Base-by-base conservation (phyloP, 176 grass and related monocot genomes). In the Cenchrus purpureus region DNA sequence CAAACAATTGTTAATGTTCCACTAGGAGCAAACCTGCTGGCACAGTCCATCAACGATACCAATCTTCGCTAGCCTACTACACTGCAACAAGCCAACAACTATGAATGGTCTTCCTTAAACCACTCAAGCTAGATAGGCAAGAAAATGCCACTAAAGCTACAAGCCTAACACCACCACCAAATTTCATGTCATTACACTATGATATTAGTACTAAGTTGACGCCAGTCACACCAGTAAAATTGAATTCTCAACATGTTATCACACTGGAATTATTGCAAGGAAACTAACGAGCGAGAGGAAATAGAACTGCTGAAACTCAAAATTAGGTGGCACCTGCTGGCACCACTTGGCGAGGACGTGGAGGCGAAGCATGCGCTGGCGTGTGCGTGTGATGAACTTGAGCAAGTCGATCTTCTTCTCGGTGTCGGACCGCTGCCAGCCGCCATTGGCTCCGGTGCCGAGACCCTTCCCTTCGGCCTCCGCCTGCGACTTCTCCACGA, bases 401-500 rank as follows among this genome's bases (percentile, higher is more conserved):
- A 99, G 97, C 53, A 99, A 87, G 80, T 99, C 97, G 1, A 96
- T 96, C 91, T 99, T 99, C 88, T 99, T 99, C 94, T 99, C 94
- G 12, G 93, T 66, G 81, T 99, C 97, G 4, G 97, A 99, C 10
- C 91, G 80, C 87, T 89, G 88, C 58, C 88, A 89, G 6, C 77
- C 83, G 13, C 77, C 82, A 68, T 79, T 51, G 34, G 76, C 81
- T 65, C 76, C 66, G 1, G 53, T 75, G 10, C 75, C 14, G 0
- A 57, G 13, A 22, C 64, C 76, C 54, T 91, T 91, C 63, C 89
- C 84, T 28, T 95, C 93, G 6, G 83, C 79, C 90, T 89, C 93
- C 34, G 60, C 79, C 88, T 87, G 90, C 46, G 88, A 92, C 82
- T 89, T 92, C 73, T 96, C 91, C 19, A 99, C 97, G 61, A 99